Percentiles rank a stretch among this genome's conserved stretches.
phyloP scores from a whole-genome alignment of 768 basidiomycete genomes.

The Tephrocybe sp. region DNA sequence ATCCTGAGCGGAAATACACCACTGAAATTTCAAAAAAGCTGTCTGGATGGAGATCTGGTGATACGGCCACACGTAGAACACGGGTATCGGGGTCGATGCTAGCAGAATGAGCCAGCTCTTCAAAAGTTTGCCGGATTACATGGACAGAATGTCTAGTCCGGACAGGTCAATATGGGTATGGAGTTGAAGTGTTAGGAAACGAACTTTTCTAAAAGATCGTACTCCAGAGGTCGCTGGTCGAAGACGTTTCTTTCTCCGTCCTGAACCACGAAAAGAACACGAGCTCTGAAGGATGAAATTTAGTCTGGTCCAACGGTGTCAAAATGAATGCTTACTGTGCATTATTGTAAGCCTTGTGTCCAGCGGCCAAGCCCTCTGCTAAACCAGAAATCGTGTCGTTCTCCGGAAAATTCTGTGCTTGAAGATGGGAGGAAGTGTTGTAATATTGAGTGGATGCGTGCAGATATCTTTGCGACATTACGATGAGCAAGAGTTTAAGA shows the following conservation, averaged over 20 bases:
- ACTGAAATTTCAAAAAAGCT: slow-evolving; percentile 69
- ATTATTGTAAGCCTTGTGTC: slow-evolving; percentile 70
- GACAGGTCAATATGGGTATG: background rate
- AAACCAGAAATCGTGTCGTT: slow-evolving; percentile 74
- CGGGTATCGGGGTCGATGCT: slow-evolving; percentile 46
- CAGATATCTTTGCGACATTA: slow-evolving; percentile 53
- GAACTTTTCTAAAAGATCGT: slow-evolving; percentile 77
- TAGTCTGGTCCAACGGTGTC: background rate
- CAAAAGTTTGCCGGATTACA: slow-evolving; percentile 73
- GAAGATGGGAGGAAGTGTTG: slow-evolving; percentile 49
- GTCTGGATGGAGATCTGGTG: slow-evolving; percentile 28
- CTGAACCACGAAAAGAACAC: slow-evolving; percentile 87
- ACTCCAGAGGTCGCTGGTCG: slow-evolving; percentile 89
- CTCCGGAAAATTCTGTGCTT: slow-evolving; percentile 56
- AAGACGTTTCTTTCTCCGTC: slow-evolving; percentile 90
- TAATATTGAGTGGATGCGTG: slow-evolving; percentile 65
- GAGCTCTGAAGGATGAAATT: slow-evolving; percentile 27
- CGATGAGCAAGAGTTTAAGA: background rate
- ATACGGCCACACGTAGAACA: slow-evolving; percentile 38
- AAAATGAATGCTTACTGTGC: slow-evolving; percentile 36
- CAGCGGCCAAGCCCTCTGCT: slow-evolving; percentile 73
- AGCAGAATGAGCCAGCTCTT: slow-evolving; percentile 60
- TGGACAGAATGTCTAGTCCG: slow-evolving; percentile 65
- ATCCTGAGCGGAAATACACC: slow-evolving; percentile 90
- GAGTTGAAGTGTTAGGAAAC: slow-evolving; percentile 15